A percentile compares a stretch with the other conserved stretches of the same genome.
These are phyloP conservation scores for Amanita pseudoporphyria DNA, from an alignment of 768 basidiomycete genomes.

Conservation along the genomic window DNA sequence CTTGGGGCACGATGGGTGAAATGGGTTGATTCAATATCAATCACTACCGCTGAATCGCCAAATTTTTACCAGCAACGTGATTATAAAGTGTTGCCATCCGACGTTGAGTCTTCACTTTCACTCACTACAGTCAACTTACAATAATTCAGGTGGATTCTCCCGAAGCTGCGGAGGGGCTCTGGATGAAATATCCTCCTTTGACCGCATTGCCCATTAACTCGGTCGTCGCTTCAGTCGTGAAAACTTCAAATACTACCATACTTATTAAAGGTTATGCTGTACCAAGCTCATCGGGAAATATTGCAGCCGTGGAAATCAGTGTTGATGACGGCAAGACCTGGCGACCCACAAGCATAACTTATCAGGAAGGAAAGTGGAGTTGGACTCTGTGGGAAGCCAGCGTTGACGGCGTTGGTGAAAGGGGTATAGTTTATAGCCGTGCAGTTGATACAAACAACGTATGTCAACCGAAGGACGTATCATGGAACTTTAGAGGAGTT, in stretches of 20 bases:
- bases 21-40: slow-evolving; percentile 55
- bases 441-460: slow-evolving; percentile 41
- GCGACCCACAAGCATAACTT: slow-evolving; percentile 40
- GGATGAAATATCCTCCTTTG: slow-evolving; percentile 51
- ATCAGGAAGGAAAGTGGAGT: slow-evolving; percentile 59
- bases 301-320: slow-evolving; percentile 41
- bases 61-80: slow-evolving; percentile 69
- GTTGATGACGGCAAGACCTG: slow-evolving; percentile 43
- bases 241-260: slow-evolving; percentile 23
- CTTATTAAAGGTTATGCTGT: slow-evolving; percentile 51
- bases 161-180: slow-evolving; percentile 32
- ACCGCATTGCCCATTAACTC: slow-evolving; percentile 54
- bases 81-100: slow-evolving; percentile 54
- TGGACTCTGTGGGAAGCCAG: slow-evolving; percentile 64
- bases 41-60: slow-evolving; percentile 46
- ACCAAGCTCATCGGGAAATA: slow-evolving; percentile 32
- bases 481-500: slow-evolving; percentile 65
- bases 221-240: slow-evolving; percentile 36
- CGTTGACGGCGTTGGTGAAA: slow-evolving; percentile 24
- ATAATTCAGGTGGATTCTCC: slow-evolving; percentile 32
- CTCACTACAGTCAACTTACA: slow-evolving; percentile 8
- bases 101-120: slow-evolving; percentile 20
- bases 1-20: slow-evolving; percentile 70
- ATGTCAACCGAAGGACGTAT: slow-evolving; percentile 36
- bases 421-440: slow-evolving; percentile 35